Base-by-base conservation (phyloP, 176 grass and related monocot species). In the Pontederia paniculata region DNA sequence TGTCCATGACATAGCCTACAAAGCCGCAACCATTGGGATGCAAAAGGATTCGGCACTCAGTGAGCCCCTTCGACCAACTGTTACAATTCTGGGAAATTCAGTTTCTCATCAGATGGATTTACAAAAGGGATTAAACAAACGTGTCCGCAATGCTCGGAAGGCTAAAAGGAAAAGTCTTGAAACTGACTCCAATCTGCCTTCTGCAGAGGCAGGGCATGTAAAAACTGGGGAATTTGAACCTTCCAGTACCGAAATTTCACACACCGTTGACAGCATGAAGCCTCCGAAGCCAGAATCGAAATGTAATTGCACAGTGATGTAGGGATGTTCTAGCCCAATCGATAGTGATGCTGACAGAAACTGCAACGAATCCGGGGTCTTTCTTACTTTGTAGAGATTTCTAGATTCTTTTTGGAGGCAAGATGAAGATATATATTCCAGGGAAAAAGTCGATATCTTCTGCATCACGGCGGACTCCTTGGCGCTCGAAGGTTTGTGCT, bases 221-320 rank as follows among this genome's bases (percentile, higher is more conserved):
- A 65, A 51, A 21, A 65, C 16, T 47, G 25, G 21, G n/a, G 62
- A 65, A 7, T 12, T 31, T 28, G 14, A 45, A 65, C 21, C 62
- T 10, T 25, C 12, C 62, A 51, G 37, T 18, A 1, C 44, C 0
- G 22, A 51, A 19, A 21, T 37, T 17, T 50, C 47, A 65, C 12
- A 37, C 7, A 18, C 16, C 17, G 19, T 28, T 50, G 62, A 65
- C 14, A 65, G 21, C 12, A 14, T 9, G 14, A 65, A 65, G 23
- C 62, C 62, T 23, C 62, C 62, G 17, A 65, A 51, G 47, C 47
- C 37, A 45, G 62, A 65, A 15, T 65, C 62, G 0, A 65, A 50
- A 22, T 65, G 62, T 47, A 65, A 65, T 47, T 65, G 62, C 46
- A 51, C 22, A 17, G 62, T 65, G 62, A 65, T 65, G 62, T 65